Conservation (phyloP, 169 alveolate species). For the Cryptosporidium muris region DNA sequence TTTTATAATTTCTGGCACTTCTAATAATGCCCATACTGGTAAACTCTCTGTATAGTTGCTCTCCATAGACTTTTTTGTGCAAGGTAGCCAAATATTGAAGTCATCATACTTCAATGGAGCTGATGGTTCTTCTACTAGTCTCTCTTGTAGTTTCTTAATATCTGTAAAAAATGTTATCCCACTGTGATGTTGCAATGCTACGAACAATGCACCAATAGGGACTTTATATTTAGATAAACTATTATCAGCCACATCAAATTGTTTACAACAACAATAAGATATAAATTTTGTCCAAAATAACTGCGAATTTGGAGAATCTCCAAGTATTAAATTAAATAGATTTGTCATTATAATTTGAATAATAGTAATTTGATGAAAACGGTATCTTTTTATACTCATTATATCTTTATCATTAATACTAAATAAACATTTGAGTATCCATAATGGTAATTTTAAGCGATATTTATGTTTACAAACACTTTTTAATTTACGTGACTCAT, state of each 20-base stretch:
- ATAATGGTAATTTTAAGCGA: slow-evolving; percentile 30
- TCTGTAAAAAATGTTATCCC: slow-evolving; percentile 50
- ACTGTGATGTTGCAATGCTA: slow-evolving; percentile 32
- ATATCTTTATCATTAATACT: slow-evolving; percentile 35
- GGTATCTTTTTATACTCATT: slow-evolving; percentile 13
- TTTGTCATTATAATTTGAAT: slow-evolving; percentile 48
- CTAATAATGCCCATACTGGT: slow-evolving; percentile 64
- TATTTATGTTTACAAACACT: not conserved
- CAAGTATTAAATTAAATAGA: slow-evolving; percentile 45
- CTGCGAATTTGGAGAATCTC: slow-evolving; percentile 68
- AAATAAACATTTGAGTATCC: slow-evolving; percentile 56
- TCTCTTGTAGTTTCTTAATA: slow-evolving; percentile 36
- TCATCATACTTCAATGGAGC: slow-evolving; percentile 58
- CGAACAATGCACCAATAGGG: slow-evolving; percentile 56
- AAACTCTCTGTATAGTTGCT: slow-evolving; percentile 59
- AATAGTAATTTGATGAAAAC: slow-evolving; percentile 58
- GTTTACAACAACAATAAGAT: slow-evolving; percentile 46
- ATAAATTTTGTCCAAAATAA: slow-evolving; percentile 61
- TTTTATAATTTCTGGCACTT: slow-evolving; percentile 50
- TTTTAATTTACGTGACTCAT: slow-evolving; percentile 5
- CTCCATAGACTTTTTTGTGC: slow-evolving; percentile 34
- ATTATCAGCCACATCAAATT: slow-evolving; percentile 46
- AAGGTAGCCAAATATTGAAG: slow-evolving; percentile 29
- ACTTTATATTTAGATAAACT: slow-evolving; percentile 48
- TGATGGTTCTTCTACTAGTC: slow-evolving; percentile 26